Evolutionary conservation across 352 stramenopile genomes (phyloP), one percentile per base, ranked within the genome.

Genomic region (Phytophthora macrochlamydospora): DNA sequence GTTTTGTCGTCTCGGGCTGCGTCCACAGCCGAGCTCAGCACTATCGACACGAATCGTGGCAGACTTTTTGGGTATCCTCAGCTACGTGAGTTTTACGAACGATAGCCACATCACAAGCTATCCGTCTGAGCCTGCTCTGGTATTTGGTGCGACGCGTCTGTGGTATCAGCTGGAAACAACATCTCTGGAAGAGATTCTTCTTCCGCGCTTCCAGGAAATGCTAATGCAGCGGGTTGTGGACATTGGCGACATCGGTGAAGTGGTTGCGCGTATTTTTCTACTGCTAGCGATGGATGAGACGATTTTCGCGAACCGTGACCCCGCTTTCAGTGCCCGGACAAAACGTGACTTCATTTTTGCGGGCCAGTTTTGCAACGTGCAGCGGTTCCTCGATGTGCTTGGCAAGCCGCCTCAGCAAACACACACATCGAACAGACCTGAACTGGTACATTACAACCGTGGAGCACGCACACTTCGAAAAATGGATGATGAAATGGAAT

Each of bases 1-100:
- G 50, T 48, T 79, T 13, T 78, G 67, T n/a, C 67, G 70, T 0
- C 18, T 79, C 4, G 67, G 70, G 0, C 5, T 83, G 5, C 67
- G 71, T 40, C 49, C 64, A 0, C 31, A 62, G 1, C 55, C 65
- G 6, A 63, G 31, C 14, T 67, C 60, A 0, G 9, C 55, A 14
- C n/a, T 83, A 0, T 61, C 75, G 3, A 44, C 62, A 24, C 54
- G 28, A 2, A 3, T 62, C 7, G 62, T 83, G 3, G 64, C 65
- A 0, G 56, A 81, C 13, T 70, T 69, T 29, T 78, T 75, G 75
- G 51, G 51, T 2, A 46, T 69, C 11, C 52, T 79, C 0, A 14
- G 32, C 29, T 59, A 67, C 30, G 50, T 73, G 5, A 68, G 7
- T 1, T 62, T 50, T 40, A 60, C 37, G n/a, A 51, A 66, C 14